These are phyloP conservation scores for Acacia melanoxylon DNA, from an alignment of 306 rosid species.

Conservation along the genomic window DNA sequence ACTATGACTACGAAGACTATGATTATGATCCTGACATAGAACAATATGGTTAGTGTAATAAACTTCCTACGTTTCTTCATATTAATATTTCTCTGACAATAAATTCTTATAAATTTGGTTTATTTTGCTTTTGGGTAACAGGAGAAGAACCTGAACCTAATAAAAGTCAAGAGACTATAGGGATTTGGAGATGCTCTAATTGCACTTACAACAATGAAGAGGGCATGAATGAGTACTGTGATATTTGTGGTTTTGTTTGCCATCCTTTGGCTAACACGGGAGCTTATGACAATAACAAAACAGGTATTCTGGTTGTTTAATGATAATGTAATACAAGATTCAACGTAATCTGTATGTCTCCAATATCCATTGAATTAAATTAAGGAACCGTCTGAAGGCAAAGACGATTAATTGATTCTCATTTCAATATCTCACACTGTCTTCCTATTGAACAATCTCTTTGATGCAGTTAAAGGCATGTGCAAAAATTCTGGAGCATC, in stretches of 20 bases:
- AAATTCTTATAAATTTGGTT: too few relatives aligned
- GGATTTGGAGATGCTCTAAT: conserved; percentile 74
- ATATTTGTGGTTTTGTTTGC: conserved; percentile 83
- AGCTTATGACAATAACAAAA: conserved; percentile 37
- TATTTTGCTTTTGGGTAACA: conserved; percentile 30
- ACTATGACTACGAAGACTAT: background rate
- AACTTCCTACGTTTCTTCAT: background rate
- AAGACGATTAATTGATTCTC: too few relatives aligned
- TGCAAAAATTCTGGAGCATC: conserved; percentile 82
- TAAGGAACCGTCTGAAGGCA: too few relatives aligned
- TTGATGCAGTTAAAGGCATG: conserved; percentile 88
- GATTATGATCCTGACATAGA: conserved; percentile 46
- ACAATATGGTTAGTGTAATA: conserved; percentile 51
- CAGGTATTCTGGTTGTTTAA: conserved; percentile 58
- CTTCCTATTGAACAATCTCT: conserved; percentile 56
- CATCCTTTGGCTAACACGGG: conserved; percentile 35
- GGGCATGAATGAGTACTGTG: conserved; percentile 56
- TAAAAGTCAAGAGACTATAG: conserved; percentile 46
- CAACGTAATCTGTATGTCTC: background rate
- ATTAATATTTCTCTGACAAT: background rate
- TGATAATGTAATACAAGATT: conserved; percentile 7
- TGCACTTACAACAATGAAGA: conserved; percentile 88
- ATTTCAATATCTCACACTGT: too few relatives aligned
- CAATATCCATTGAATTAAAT: too few relatives aligned
- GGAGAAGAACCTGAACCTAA: conserved; percentile 40